phyloP scores from a whole-genome alignment of 305 asterid genomes.

The Rubia occidens region DNA sequence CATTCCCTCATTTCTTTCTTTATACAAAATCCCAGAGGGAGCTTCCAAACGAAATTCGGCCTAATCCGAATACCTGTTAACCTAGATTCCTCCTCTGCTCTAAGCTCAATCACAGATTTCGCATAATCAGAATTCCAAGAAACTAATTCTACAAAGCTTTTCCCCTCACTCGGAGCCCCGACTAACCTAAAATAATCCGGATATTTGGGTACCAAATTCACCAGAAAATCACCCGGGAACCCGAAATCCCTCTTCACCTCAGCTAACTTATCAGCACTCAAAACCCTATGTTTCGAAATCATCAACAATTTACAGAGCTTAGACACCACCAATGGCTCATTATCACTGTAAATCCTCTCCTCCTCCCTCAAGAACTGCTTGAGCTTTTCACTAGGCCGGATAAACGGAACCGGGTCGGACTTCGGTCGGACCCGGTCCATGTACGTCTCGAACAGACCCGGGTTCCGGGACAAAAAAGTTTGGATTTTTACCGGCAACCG shows the following conservation, averaged over 20 bases:
- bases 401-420: slow-evolving; percentile 44
- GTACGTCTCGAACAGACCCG: slow-evolving; percentile 46
- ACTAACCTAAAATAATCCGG: slow-evolving; percentile 53
- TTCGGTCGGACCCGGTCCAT: slow-evolving; percentile 64
- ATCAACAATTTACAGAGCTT: slow-evolving; percentile 76
- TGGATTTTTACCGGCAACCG: slow-evolving; percentile 35
- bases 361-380: slow-evolving; percentile 54
- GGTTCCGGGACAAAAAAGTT: slow-evolving; percentile 43
- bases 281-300: slow-evolving; percentile 63
- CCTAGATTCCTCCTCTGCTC: slow-evolving; percentile 75
- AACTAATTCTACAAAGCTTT: slow-evolving; percentile 59
- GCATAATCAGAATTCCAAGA: slow-evolving; percentile 49
- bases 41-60: slow-evolving; percentile 66
- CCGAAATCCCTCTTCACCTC: slow-evolving; percentile 95
- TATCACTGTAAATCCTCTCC: slow-evolving; percentile 35
- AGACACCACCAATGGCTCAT: slow-evolving; percentile 50
- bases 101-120: slow-evolving; percentile 55
- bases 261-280: slow-evolving; percentile 60
- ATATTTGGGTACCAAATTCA: slow-evolving; percentile 56
- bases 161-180: slow-evolving; percentile 60
- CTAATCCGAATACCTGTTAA: slow-evolving; percentile 54
- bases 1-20: slow-evolving; percentile 95
- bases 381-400: slow-evolving; percentile 51
- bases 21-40: slow-evolving; percentile 58
- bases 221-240: slow-evolving; percentile 67